A percentile compares a stretch with the other conserved stretches of the same genome.
Evolutionary conservation across 345 rosid genomes (phyloP).

Genomic region (Leavenworthia alabamica): DNA sequence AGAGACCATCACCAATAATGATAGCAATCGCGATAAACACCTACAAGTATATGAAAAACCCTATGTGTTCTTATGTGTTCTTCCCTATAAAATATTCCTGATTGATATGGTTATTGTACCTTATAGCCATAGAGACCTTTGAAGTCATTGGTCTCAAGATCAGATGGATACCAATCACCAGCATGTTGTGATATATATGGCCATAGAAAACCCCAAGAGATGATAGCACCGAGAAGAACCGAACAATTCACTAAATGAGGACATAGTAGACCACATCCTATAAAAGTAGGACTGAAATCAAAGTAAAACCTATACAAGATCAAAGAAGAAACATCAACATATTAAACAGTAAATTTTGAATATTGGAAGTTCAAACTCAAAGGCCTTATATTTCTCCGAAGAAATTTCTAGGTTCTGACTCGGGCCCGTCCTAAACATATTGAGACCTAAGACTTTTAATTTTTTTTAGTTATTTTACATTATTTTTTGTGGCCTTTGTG

Average conservation of each 20-base stretch:
- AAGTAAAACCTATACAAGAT: slow-evolving; percentile 63
- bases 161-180: slow-evolving; percentile 78
- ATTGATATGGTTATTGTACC: slow-evolving; percentile 32
- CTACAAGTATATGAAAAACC: too few species aligned
- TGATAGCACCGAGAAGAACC: slow-evolving; percentile 68
- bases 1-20: slow-evolving; percentile 81
- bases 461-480: too few species aligned
- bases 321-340: background rate
- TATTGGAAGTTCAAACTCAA: too few species aligned
- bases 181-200: slow-evolving; percentile 60
- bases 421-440: too few species aligned
- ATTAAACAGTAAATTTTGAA: too few species aligned
- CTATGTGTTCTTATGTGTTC: too few species aligned
- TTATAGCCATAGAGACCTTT: slow-evolving; percentile 86
- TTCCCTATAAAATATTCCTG: too few species aligned
- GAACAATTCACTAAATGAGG: slow-evolving; percentile 88
- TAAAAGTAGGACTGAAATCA: slow-evolving; percentile 81
- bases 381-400: too few species aligned
- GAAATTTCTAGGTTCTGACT: too few species aligned
- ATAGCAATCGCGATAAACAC: slow-evolving; percentile 69
- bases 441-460: too few species aligned
- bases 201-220: slow-evolving; percentile 87
- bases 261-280: slow-evolving; percentile 88
- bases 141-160: slow-evolving; percentile 60
- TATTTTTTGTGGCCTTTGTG: too few species aligned